Evolutionary conservation across 331 rosid genomes (phyloP), one percentile per base, ranked within the genome.

Genomic region (Telfairia occidentalis): DNA sequence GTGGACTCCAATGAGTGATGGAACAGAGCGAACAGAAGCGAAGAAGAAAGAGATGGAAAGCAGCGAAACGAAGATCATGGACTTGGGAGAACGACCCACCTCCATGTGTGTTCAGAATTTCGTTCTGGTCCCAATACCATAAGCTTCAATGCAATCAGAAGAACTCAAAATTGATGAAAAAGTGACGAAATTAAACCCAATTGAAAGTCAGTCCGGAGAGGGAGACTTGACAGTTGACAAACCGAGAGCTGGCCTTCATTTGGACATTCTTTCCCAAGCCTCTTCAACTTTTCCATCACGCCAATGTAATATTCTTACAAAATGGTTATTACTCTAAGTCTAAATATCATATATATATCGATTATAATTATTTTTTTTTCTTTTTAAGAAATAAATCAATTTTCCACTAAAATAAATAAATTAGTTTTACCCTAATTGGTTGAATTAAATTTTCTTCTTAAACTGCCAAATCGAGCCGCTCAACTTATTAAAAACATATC

Each of bases 1-100:
- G 43, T 93, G 97, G 57, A 88, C 79, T 78, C 98, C 97, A 19
- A 77, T 75, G 70, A 89, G 77, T 30, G 80, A 78, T 55, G 86
- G 77, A 54, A 69, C 63, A 32, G 88, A 80, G 78, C 30, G 40
- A 65, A 73, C 81, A 64, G 30, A 74, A 76, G 79, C 73, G 78
- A 74, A 60, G 60, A 85, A 86, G 42, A 87, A 74, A 78, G 75
- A 87, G 48, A 67, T 65, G 58, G 61, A 83, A 75, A 81, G 46
- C 37, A 88, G 81, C 19, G 60, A 45, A 23, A 73, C 24, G 61
- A 84, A 74, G 79, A 55, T 21, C 23, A 12, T 18, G 3, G 46
- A 18, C 38, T 43, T 69, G 50, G 46, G 23, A 50, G 48, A 52
- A 43, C 29, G n/a, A 73, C 57, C 29, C 12, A 72, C 42, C 52